Evolutionary conservation across 2,329 filamentous ascomycete species (phyloP).

Genomic region (Sordariomycetes sp.): DNA sequence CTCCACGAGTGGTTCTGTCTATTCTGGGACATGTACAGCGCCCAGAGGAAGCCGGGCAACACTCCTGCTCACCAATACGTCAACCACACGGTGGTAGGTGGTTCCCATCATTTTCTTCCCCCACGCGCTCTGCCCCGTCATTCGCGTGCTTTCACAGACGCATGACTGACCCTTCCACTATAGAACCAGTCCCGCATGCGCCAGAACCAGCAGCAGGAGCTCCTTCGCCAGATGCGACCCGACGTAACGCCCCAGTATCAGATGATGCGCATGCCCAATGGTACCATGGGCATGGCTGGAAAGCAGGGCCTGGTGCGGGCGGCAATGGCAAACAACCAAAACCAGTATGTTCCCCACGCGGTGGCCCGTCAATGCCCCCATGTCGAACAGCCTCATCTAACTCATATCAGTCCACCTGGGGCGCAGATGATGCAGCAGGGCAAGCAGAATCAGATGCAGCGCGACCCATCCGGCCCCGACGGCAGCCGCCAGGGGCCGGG

Average conservation of each 20-base stretch:
- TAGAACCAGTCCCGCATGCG: conserved; percentile 60
- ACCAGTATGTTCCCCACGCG: conserved; percentile 41
- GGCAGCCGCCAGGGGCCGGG: conserved; percentile 70
- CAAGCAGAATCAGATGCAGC: conserved; percentile 75
- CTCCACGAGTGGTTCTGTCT: conserved; percentile 96
- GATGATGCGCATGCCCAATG: conserved; percentile 61
- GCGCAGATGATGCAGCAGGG: conserved; percentile 62
- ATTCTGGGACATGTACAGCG: conserved; percentile 92
- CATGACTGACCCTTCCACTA: conserved; percentile 8
- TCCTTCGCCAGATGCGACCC: conserved; percentile 62
- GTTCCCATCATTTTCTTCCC: conserved; percentile 12
- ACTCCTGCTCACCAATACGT: conserved; percentile 65
- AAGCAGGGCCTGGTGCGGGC: conserved; percentile 57
- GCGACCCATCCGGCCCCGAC: conserved; percentile 80
- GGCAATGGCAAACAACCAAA: conserved; percentile 69
- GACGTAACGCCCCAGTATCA: conserved; percentile 47
- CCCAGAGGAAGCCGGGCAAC: conserved; percentile 62
- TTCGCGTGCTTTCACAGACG: neutral
- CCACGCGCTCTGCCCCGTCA: neutral
- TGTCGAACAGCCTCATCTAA: conserved; percentile 6
- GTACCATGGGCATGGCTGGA: conserved; percentile 42
- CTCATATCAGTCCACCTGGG: conserved; percentile 44
- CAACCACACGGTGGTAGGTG: conserved; percentile 65
- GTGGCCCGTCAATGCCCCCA: neutral
- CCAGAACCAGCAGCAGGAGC: conserved; percentile 66